A percentile compares a stretch with the other conserved stretches of the same genome.
Conservation (phyloP, 441 rosid species). For the Eruca vesicaria region DNA sequence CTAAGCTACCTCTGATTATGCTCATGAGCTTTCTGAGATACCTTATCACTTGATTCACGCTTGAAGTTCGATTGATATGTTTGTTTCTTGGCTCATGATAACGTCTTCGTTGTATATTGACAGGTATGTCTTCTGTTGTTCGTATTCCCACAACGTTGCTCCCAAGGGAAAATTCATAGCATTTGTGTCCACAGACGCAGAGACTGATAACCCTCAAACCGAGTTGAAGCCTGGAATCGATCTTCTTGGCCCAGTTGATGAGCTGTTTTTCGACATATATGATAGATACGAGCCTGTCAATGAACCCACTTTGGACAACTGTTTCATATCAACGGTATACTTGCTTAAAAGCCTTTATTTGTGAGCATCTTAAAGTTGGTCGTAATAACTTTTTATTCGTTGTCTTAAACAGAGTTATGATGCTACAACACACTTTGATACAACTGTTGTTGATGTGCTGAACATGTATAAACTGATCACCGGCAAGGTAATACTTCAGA, state of each 20-base stretch:
- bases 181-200: slow-evolving; percentile 85
- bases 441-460: slow-evolving; percentile 76
- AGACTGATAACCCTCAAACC: slow-evolving; percentile 67
- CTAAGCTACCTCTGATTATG: neutral
- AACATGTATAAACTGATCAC: slow-evolving; percentile 78
- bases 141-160: slow-evolving; percentile 87
- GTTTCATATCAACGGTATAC: slow-evolving; percentile 81
- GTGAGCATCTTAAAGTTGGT: neutral
- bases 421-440: slow-evolving; percentile 80
- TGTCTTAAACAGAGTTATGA: slow-evolving; percentile 70
- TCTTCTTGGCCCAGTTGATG: slow-evolving; percentile 79
- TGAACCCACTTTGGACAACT: slow-evolving; percentile 75
- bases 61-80: neutral
- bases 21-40: neutral
- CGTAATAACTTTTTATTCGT: neutral
- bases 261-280: slow-evolving; percentile 69
- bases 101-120: slow-evolving; percentile 1
- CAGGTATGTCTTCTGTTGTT: slow-evolving; percentile 94
- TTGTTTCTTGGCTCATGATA: slow-evolving; percentile 4
- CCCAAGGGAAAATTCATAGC: slow-evolving; percentile 89
- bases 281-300: slow-evolving; percentile 82
- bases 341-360: neutral
- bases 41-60: neutral
- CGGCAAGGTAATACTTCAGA: slow-evolving; percentile 59
- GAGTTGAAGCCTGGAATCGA: slow-evolving; percentile 81